phyloP scores from a whole-genome alignment of 2,329 filamentous ascomycete species.

The Phoma sp. region DNA sequence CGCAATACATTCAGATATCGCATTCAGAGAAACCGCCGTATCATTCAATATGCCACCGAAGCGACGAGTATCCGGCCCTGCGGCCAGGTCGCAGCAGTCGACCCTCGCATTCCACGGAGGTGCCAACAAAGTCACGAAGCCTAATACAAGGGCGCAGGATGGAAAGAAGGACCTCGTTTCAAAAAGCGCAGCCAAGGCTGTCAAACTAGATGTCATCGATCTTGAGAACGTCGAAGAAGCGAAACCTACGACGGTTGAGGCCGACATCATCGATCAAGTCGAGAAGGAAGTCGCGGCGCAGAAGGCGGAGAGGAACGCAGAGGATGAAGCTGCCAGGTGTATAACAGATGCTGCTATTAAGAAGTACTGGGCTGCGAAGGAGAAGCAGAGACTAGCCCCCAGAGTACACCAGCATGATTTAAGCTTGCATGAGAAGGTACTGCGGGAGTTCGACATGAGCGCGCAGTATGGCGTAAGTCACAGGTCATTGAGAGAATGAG shows the following conservation, averaged over 20 bases:
- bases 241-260: conserved; percentile 50
- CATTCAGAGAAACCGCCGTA: neutral
- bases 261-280: conserved; percentile 50
- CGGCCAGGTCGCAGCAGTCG: conserved; percentile 62
- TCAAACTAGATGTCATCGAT: conserved; percentile 32
- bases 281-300: conserved; percentile 42
- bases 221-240: conserved; percentile 29
- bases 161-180: conserved; percentile 51
- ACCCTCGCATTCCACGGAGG: conserved; percentile 69
- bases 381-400: conserved; percentile 71
- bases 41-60: conserved; percentile 54
- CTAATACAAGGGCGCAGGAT: conserved; percentile 47
- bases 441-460: conserved; percentile 91
- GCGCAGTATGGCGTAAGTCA: conserved; percentile 84
- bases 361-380: conserved; percentile 78
- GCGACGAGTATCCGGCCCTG: conserved; percentile 50
- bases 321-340: conserved; percentile 67
- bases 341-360: conserved; percentile 74
- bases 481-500: neutral
- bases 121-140: conserved; percentile 66
- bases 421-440: conserved; percentile 78
- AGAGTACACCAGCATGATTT: conserved; percentile 81
- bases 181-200: conserved; percentile 40
- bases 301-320: conserved; percentile 35
- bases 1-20: neutral